A percentile compares a stretch with the other conserved stretches of the same genome.
phyloP scores from a whole-genome alignment of 768 basidiomycete species.

The Plicaturopsis crispa region DNA sequence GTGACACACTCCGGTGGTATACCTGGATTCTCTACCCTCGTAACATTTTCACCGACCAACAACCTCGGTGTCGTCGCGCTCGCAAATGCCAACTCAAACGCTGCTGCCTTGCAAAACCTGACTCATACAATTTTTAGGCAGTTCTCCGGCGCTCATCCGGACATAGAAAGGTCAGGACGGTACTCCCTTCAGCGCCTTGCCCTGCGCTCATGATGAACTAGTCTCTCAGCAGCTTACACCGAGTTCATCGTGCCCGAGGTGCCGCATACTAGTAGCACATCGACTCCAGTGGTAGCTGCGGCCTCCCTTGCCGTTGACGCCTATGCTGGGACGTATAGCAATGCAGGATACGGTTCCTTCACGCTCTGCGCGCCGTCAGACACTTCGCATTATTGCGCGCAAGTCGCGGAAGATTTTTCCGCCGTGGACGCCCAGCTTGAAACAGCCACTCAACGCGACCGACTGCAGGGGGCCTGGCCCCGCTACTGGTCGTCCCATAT shows the following conservation, averaged over 20 bases:
- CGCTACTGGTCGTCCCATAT: conserved; percentile 30
- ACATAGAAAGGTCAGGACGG: background rate
- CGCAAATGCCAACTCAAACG: conserved; percentile 19
- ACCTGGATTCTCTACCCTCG: conserved; percentile 24
- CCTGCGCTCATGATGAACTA: background rate
- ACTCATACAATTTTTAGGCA: background rate
- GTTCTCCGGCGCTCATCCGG: background rate
- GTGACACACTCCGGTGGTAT: conserved; percentile 24
- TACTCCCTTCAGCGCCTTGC: background rate
- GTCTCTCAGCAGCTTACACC: background rate
- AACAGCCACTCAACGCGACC: background rate
- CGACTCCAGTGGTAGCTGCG: conserved; percentile 10
- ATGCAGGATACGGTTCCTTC: conserved; percentile 29
- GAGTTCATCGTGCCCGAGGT: background rate
- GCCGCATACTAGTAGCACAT: conserved; percentile 6
- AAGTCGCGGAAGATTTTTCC: conserved; percentile 20
- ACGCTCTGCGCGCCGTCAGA: conserved; percentile 25
- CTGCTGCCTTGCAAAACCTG: background rate
- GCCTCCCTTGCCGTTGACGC: conserved; percentile 12
- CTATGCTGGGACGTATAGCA: conserved; percentile 27
- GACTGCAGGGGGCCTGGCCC: conserved; percentile 24
- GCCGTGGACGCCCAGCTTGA: conserved; percentile 14
- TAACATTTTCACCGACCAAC: conserved; percentile 26
- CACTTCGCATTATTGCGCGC: conserved; percentile 14
- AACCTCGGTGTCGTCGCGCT: conserved; percentile 26